Evolutionary conservation across 1,284 basidiomycete genomes (phyloP).

Genomic region (Xerocomus minutiporus): DNA sequence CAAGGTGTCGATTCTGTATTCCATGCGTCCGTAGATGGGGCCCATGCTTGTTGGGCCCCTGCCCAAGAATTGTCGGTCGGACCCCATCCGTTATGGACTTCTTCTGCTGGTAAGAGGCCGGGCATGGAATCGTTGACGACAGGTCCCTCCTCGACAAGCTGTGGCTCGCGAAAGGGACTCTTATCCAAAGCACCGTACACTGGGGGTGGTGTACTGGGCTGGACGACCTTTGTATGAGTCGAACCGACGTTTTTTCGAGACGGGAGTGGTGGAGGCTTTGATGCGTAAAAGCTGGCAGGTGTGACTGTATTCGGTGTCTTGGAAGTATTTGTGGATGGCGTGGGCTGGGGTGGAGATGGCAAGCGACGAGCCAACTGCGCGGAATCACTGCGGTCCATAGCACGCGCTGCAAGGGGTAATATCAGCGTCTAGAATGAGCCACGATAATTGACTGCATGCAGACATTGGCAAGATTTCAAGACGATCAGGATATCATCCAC

Average conservation of each 20-base stretch:
- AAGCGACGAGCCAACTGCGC: conserved; percentile 18
- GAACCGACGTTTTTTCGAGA: conserved; percentile 31
- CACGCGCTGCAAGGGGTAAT: conserved; percentile 1
- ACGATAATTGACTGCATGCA: conserved; percentile 1
- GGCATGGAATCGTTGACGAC: conserved; percentile 29
- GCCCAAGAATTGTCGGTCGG: conserved; percentile 20
- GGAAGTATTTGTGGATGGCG: conserved; percentile 14
- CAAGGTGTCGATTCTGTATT: conserved; percentile 24
- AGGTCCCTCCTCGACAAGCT: conserved; percentile 39
- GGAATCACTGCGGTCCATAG: conserved; percentile 28
- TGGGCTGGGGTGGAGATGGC: conserved; percentile 22
- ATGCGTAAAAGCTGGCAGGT: conserved; percentile 29
- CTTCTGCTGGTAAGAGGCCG: conserved; percentile 25
- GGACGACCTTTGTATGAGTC: conserved; percentile 29
- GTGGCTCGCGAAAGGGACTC: conserved; percentile 42
- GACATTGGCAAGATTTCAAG: conserved; percentile 1
- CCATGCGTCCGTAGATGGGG: conserved; percentile 17
- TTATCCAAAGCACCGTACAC: conserved; percentile 24
- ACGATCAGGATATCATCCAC: conserved; percentile 25
- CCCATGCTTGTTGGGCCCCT: conserved; percentile 13
- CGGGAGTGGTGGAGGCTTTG: conserved; percentile 33
- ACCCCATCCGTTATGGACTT: conserved; percentile 7
- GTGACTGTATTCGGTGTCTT: conserved; percentile 24
- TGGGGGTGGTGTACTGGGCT: conserved; percentile 28
- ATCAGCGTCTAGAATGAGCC: conserved; percentile 8